These are phyloP conservation scores for Daldinia vernicosa DNA, from an alignment of 495 filamentous ascomycete genomes.

Conservation along the genomic window DNA sequence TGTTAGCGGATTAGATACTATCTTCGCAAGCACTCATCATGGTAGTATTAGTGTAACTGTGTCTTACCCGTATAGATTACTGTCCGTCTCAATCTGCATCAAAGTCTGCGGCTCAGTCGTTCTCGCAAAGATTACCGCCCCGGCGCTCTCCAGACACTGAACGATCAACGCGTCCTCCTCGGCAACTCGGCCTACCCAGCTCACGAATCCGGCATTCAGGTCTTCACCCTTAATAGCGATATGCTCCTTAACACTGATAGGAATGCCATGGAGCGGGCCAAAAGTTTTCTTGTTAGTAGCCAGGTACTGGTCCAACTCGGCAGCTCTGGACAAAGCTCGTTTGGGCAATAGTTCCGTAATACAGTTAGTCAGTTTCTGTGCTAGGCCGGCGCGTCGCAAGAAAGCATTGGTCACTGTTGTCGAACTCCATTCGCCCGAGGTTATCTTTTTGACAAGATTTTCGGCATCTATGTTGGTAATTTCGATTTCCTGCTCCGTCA, in stretches of 20 bases:
- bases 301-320: slow-evolving; percentile 64
- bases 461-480: slow-evolving; percentile 63
- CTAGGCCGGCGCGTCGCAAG: slow-evolving; percentile 54
- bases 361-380: slow-evolving; percentile 60
- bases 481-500: slow-evolving; percentile 60
- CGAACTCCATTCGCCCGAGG: slow-evolving; percentile 49
- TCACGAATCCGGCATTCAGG: slow-evolving; percentile 57
- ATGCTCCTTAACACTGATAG: slow-evolving; percentile 74
- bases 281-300: slow-evolving; percentile 59
- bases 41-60: not conserved
- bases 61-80: slow-evolving; percentile 64
- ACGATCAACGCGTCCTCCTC: slow-evolving; percentile 58
- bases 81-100: slow-evolving; percentile 68
- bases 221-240: slow-evolving; percentile 66
- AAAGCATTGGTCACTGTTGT: slow-evolving; percentile 60
- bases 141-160: slow-evolving; percentile 56
- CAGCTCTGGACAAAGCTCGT: slow-evolving; percentile 65
- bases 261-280: slow-evolving; percentile 74
- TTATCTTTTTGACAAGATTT: slow-evolving; percentile 51
- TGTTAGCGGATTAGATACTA: slow-evolving; percentile 41
- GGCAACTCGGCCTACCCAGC: slow-evolving; percentile 54
- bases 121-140: slow-evolving; percentile 61
- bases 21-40: not conserved
- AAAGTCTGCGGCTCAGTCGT: slow-evolving; percentile 66
- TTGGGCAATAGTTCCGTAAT: slow-evolving; percentile 72